Evolutionary conservation across 2,329 filamentous ascomycete species (phyloP).

Genomic region (Cladosporium sphaerospermum): DNA sequence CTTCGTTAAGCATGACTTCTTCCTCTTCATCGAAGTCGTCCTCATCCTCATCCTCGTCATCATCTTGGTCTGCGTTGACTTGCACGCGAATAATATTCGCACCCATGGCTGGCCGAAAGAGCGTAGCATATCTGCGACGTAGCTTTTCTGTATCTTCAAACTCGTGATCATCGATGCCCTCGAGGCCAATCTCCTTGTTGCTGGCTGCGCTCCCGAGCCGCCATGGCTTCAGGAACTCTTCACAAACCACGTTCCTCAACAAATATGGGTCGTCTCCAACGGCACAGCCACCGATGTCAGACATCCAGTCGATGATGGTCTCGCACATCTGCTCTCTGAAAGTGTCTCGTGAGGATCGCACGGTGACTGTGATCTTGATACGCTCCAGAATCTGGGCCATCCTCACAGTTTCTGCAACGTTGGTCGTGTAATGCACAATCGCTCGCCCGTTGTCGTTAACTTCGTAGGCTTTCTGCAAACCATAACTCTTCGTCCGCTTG

Average conservation of each 20-base stretch:
- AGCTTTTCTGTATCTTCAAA: slow-evolving; percentile 46
- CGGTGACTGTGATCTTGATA: slow-evolving; percentile 92
- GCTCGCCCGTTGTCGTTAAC: slow-evolving; percentile 84
- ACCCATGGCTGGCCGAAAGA: slow-evolving; percentile 27
- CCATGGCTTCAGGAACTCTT: slow-evolving; percentile 87
- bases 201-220: slow-evolving; percentile 74
- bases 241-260: slow-evolving; percentile 74
- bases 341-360: slow-evolving; percentile 86
- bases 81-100: slow-evolving; percentile 24
- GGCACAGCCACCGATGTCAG: slow-evolving; percentile 83
- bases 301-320: slow-evolving; percentile 94
- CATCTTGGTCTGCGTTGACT: slow-evolving; percentile 31
- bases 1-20: slow-evolving; percentile 15
- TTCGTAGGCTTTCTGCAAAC: slow-evolving; percentile 71
- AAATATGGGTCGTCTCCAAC: slow-evolving; percentile 75
- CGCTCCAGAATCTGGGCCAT: slow-evolving; percentile 87
- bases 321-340: slow-evolving; percentile 98
- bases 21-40: slow-evolving; percentile 27
- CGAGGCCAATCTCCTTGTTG: slow-evolving; percentile 69
- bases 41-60: slow-evolving; percentile 39
- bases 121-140: slow-evolving; percentile 35
- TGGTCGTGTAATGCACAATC: slow-evolving; percentile 68
- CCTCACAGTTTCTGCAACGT: slow-evolving; percentile 65
- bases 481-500: slow-evolving; percentile 62
- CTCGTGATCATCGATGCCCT: slow-evolving; percentile 78